Base-by-base conservation (phyloP, 441 rosid species). In the Capsella rubella region DNA sequence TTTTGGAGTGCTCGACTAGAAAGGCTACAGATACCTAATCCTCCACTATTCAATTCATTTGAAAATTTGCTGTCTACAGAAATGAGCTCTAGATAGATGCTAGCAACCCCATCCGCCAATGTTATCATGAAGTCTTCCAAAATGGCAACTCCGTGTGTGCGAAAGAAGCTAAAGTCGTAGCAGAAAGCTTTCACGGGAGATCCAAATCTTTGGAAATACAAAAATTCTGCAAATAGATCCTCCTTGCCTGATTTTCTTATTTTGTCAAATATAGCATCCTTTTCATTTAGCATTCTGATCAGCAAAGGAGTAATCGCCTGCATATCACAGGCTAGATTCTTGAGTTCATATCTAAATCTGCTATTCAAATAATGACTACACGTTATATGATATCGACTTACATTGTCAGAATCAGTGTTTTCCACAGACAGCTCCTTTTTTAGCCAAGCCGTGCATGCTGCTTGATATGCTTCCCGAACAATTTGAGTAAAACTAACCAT, bases 1-100 rank as follows among this genome's bases (percentile, higher is more conserved):
- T 80, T 87, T 81, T 92, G 99, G 64, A 92, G 95, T 46, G 89
- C 84, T 59, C 96, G 84, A 45, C 95, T 95, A 80, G 99, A 95
- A 81, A 95, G 82, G 80, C 77, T 85, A 73, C 98, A 92, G 60
- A 91, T 78, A 79, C 61, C 63, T 74, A 84, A 78, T 28, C 87
- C 91, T 46, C 87, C 79, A 78, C 70, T 78, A 78, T 78, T 87
- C 78, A 84, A 75, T 77, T 87, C 97, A 73, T 84, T 82, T 29
- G 94, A 82, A 59, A 87, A 79, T 51, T 84, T 84, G 61, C 99
- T 87, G 76, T 92, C 97, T 53, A 95, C 89, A 34, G 99, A 95
- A 73, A 92, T 87, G 78, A 92, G 90, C 87, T 90, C 97, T 82
- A 95, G 78, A 84, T 86, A 95, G 66, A 81, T 74, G 72, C 85